These are phyloP conservation scores for Wickerhamiella siamensis DNA, from an alignment of 805 yeast genomes.

Conservation along the genomic window DNA sequence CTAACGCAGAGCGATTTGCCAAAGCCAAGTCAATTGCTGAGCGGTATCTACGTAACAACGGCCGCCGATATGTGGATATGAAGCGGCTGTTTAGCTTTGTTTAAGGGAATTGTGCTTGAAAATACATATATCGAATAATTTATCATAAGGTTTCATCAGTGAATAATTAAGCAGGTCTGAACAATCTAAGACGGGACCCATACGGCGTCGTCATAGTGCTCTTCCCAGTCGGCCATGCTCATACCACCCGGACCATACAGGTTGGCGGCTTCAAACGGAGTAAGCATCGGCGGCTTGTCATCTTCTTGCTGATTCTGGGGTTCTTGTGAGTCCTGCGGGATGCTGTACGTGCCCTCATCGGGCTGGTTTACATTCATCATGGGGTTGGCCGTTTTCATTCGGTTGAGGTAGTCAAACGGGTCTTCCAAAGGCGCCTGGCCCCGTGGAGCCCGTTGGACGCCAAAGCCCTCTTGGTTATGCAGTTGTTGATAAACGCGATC, in stretches of 20 bases:
- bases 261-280: constrained; percentile 13
- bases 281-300: neutral
- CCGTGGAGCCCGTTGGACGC: neutral
- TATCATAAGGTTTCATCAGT: neutral
- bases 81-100: constrained; percentile 43
- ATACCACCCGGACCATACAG: constrained; percentile 9
- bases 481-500: neutral
- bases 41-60: constrained; percentile 66
- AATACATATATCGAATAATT: neutral
- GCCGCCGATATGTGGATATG: constrained; percentile 82
- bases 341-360: neutral
- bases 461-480: neutral
- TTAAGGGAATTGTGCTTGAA: neutral
- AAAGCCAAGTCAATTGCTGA: constrained; percentile 44
- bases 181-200: neutral
- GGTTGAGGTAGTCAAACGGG: constrained; percentile 15
- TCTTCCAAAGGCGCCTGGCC: constrained; percentile 14
- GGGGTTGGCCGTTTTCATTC: constrained; percentile 6
- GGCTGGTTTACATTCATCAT: neutral
- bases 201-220: constrained; percentile 12
- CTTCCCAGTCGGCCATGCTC: constrained; percentile 15
- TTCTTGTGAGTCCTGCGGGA: neutral
- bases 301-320: neutral
- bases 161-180: neutral
- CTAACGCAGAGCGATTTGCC: constrained; percentile 50